Evolutionary conservation across 2,329 filamentous ascomycete genomes (phyloP).

Genomic region (Alternaria triticimaculans): DNA sequence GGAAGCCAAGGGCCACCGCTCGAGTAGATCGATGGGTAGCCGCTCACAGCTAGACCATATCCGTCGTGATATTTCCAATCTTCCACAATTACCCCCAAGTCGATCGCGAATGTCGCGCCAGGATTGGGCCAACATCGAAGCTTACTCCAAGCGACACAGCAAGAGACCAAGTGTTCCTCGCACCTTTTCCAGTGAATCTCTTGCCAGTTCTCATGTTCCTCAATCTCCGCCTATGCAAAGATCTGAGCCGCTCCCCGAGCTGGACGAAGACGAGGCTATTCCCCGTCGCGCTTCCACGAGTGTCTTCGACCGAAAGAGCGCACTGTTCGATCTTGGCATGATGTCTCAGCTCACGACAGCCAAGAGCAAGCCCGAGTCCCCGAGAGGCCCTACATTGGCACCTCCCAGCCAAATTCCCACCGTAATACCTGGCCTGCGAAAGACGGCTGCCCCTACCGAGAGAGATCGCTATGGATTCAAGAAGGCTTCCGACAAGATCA

Average conservation of each 20-base stretch:
- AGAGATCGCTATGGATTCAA: constrained; percentile 93
- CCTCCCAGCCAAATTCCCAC: constrained; percentile 1
- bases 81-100: constrained; percentile 38
- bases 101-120: constrained; percentile 43
- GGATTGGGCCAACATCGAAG: constrained; percentile 45
- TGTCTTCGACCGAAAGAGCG: constrained; percentile 43
- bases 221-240: constrained; percentile 32
- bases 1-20: constrained; percentile 15
- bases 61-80: constrained; percentile 37
- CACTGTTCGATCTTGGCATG: constrained; percentile 34
- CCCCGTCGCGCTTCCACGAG: constrained; percentile 46
- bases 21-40: constrained; percentile 19
- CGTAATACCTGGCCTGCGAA: constrained; percentile 22
- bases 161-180: constrained; percentile 29
- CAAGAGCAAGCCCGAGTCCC: constrained; percentile 16
- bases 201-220: constrained; percentile 10
- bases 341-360: constrained; percentile 14
- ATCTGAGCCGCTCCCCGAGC: constrained; percentile 39
- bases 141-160: constrained; percentile 38
- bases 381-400: neutral
- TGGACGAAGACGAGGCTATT: constrained; percentile 43
- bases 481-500: constrained; percentile 82
- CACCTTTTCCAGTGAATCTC: constrained; percentile 22
- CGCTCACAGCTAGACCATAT: constrained; percentile 36
- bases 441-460: constrained; percentile 39